Evolutionary conservation across 1,284 basidiomycete species (phyloP), one percentile per base, ranked within the genome.

Genomic region (Vanrija sp.): DNA sequence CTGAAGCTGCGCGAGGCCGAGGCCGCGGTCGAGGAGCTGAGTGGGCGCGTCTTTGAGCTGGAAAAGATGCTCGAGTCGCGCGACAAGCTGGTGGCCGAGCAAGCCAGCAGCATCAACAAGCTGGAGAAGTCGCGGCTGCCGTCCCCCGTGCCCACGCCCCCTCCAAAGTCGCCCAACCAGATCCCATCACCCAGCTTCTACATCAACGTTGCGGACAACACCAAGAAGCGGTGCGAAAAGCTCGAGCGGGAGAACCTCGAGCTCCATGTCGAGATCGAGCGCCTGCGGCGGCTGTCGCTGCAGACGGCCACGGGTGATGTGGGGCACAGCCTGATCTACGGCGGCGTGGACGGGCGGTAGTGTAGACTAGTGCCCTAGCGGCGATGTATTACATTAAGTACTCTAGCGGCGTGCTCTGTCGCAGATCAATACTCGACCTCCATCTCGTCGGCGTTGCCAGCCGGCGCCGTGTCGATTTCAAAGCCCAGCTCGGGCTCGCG

Each of bases 161-260:
- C 31, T 19, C 20, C 36, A 19, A n/a, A 19, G 6, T 27, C 27
- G 18, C 45, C 37, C 14, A 47, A 25, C 42, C 41, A 3, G 25
- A 20, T 15, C 12, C 41, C 15, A 24, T 19, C 31, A 54, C 23
- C 36, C 15, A 47, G 25, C 8, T 49, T 59, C 46, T 68, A 67
- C 50, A 43, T 64, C 22, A 50, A 24, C 23, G 53, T 68, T 7
- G 57, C 66, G 18, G 66, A 67, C 24, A 55, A 67, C 16, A 62
- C 67, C 20, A 59, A 58, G 41, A 56, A 53, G 38, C 47, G 63
- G 6, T 50, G 51, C 9, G 62, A 65, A 24, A 53, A 54, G 47
- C 44, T 66, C 16, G 68, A 67, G 52, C 54, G 64, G 35, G 69
- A 72, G 42, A 69, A 69, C 44, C 57, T 69, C n/a, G 62, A 68